Evolutionary conservation across 495 filamentous ascomycete genomes (phyloP).

Genomic region (Podospora pseudopauciseta): DNA sequence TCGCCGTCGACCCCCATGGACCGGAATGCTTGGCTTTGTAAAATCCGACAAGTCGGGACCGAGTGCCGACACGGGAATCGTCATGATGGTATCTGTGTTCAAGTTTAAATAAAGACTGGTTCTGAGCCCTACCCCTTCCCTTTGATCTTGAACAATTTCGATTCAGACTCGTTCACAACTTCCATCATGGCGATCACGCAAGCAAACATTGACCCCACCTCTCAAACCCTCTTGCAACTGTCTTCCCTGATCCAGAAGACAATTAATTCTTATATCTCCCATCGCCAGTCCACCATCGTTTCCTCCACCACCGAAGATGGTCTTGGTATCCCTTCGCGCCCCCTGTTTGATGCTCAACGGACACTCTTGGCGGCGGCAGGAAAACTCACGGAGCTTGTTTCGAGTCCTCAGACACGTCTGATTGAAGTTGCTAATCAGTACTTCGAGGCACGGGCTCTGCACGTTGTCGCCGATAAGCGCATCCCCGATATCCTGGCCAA

Average conservation of each 20-base stretch:
- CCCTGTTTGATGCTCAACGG: not conserved
- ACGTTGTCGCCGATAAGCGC: not conserved
- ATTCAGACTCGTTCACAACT: too few species aligned
- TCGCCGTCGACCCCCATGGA: not conserved
- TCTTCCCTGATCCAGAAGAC: not conserved
- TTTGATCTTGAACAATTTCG: not conserved
- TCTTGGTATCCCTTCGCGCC: not conserved
- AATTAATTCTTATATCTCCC: not conserved
- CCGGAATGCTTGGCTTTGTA: not conserved
- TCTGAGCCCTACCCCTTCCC: not conserved
- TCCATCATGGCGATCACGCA: not conserved
- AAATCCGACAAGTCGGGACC: not conserved
- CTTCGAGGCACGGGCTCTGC: not conserved
- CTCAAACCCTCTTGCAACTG: not conserved
- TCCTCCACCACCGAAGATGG: not conserved
- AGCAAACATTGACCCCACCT: not conserved
- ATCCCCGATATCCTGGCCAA: not conserved
- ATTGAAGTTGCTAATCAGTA: not conserved
- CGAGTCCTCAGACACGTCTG: not conserved
- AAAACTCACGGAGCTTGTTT: not conserved
- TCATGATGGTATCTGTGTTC: not conserved
- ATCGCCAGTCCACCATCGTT: not conserved
- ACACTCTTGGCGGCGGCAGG: slow-evolving; percentile 1
- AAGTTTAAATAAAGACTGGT: not conserved
- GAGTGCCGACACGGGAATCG: not conserved